phyloP scores from a whole-genome alignment of 495 filamentous ascomycete genomes.

The Aspergillus bridgeri region DNA sequence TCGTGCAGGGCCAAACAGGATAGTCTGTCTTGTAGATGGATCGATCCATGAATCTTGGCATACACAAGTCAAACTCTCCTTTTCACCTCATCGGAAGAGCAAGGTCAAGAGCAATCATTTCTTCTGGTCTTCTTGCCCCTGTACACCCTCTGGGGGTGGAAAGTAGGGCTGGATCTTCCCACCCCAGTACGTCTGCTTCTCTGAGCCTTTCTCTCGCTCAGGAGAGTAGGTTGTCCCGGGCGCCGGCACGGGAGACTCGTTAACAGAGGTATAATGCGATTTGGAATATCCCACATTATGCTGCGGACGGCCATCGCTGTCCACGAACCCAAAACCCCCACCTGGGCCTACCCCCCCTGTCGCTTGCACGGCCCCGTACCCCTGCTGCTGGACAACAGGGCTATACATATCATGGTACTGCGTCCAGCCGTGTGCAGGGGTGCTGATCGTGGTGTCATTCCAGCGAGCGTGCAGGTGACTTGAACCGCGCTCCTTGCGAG shows the following conservation, averaged over 20 bases:
- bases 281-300: conserved; percentile 13
- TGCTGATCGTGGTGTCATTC: conserved; percentile 24
- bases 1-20: too few relatives aligned
- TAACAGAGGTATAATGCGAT: not conserved
- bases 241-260: not conserved
- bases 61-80: not conserved
- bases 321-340: conserved; percentile 20
- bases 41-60: not conserved
- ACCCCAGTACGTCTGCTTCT: not conserved
- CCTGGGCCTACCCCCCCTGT: not conserved
- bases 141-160: not conserved
- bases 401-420: conserved; percentile 10
- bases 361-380: conserved; percentile 9
- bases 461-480: conserved; percentile 28
- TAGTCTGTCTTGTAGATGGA: not conserved
- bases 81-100: too few relatives aligned
- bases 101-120: not conserved
- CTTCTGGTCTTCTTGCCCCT: not conserved
- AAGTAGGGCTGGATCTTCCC: not conserved
- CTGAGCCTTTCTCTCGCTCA: conserved; percentile 1
- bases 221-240: not conserved
- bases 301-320: conserved; percentile 21
- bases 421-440: conserved; percentile 23
- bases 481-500: conserved; percentile 18
- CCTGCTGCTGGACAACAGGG: conserved; percentile 8